phyloP scores from a whole-genome alignment of 2,329 filamentous ascomycete genomes.

The Alternaria burnsii region DNA sequence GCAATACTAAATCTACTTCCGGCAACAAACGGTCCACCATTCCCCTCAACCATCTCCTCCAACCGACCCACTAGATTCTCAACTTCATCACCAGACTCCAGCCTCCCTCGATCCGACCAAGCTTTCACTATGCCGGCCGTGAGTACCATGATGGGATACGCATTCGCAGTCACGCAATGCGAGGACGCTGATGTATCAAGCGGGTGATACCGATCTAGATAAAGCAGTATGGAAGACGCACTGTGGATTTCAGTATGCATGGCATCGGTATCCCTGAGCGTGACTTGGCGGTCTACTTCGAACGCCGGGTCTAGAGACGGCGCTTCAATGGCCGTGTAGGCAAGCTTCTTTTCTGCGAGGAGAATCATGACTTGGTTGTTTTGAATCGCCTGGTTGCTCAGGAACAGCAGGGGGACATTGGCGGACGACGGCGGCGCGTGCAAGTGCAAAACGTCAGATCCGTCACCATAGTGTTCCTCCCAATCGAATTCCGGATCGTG shows the following conservation, averaged over 20 bases:
- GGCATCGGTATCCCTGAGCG: conserved; percentile 47
- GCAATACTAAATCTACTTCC: conserved; percentile 43
- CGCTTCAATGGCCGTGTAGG: conserved; percentile 25
- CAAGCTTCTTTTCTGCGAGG: conserved; percentile 39
- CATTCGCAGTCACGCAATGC: conserved; percentile 23
- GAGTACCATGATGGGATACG: conserved; percentile 31
- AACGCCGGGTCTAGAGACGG: conserved; percentile 30
- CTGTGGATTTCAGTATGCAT: conserved; percentile 44
- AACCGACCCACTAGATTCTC: conserved; percentile 6
- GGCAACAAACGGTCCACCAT: conserved; percentile 40
- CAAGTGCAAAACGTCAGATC: conserved; percentile 83
- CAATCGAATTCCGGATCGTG: conserved; percentile 75
- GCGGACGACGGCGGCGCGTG: conserved; percentile 25
- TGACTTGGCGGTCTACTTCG: conserved; percentile 31
- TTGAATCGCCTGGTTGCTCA: conserved; percentile 39
- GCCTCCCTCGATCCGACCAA: conserved; percentile 26
- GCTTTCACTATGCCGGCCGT: conserved; percentile 23
- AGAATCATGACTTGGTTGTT: conserved; percentile 46
- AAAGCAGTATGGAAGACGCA: conserved; percentile 40
- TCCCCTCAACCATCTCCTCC: conserved; percentile 29
- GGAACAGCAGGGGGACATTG: conserved; percentile 52
- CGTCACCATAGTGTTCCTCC: conserved; percentile 76
- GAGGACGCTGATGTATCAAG: conserved; percentile 24
- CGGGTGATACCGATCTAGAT: conserved; percentile 45
- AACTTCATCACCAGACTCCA: conserved; percentile 27